Conservation (phyloP, 1,284 basidiomycete genomes). For the Somion occarium region DNA sequence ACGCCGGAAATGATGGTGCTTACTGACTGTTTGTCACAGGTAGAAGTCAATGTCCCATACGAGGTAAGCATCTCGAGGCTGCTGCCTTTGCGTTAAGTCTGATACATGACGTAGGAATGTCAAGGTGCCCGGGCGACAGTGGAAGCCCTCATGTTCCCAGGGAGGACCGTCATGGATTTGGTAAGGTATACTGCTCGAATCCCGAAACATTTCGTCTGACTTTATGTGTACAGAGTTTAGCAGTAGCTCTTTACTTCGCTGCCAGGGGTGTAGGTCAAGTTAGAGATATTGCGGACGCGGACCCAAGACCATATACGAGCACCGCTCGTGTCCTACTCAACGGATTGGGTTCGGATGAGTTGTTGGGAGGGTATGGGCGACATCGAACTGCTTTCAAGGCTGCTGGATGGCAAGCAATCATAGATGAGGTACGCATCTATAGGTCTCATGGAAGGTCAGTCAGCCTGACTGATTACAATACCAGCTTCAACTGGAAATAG, state of each 20-base stretch:
- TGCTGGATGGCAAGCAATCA: slow-evolving; percentile 68
- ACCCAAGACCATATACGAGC: slow-evolving; percentile 57
- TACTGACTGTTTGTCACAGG: slow-evolving; percentile 33
- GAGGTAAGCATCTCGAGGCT: slow-evolving; percentile 42
- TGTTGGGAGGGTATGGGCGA: slow-evolving; percentile 91
- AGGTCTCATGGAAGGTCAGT: background rate
- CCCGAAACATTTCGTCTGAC: background rate
- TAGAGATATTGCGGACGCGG: slow-evolving; percentile 29
- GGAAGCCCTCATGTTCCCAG: slow-evolving; percentile 77
- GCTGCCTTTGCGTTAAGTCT: slow-evolving; percentile 1
- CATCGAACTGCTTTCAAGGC: slow-evolving; percentile 75
- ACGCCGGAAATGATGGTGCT: background rate
- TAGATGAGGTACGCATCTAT: slow-evolving; percentile 63
- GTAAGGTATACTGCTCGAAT: slow-evolving; percentile 38
- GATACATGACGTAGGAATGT: slow-evolving; percentile 75
- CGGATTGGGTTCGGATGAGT: slow-evolving; percentile 93
- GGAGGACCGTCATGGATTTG: slow-evolving; percentile 87
- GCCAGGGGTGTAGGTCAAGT: slow-evolving; percentile 71
- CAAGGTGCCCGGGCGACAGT: slow-evolving; percentile 51
- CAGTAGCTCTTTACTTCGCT: slow-evolving; percentile 91
- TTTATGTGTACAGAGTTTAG: slow-evolving; percentile 70
- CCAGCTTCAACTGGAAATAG: slow-evolving; percentile 89
- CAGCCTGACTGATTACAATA: slow-evolving; percentile 1
- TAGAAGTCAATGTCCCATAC: slow-evolving; percentile 84
- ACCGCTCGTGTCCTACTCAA: slow-evolving; percentile 82